A percentile compares a stretch with the other conserved stretches of the same genome.
Evolutionary conservation across 2,329 filamentous ascomycete species (phyloP).

Genomic region (Hymenoscyphus albidus): DNA sequence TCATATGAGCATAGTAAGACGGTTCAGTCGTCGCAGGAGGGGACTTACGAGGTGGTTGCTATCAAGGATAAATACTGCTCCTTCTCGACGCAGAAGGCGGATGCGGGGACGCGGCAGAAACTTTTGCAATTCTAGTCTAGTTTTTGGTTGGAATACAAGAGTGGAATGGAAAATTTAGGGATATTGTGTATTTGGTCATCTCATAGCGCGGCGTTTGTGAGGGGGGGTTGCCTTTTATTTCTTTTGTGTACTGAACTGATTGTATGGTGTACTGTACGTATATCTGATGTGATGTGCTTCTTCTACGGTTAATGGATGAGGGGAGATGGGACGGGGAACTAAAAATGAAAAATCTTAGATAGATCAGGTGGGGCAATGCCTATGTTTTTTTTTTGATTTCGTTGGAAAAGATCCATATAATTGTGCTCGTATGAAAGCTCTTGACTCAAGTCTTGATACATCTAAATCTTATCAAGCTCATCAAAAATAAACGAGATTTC

Average conservation of each 20-base stretch:
- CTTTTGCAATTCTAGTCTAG: constrained; percentile 27
- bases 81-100: constrained; percentile 68
- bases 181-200: constrained; percentile 5
- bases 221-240: constrained; percentile 1
- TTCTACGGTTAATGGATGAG: neutral
- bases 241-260: constrained; percentile 6
- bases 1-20: constrained; percentile 78
- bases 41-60: constrained; percentile 93
- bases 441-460: too few relatives aligned
- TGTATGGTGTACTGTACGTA: neutral
- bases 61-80: constrained; percentile 93
- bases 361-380: too few relatives aligned
- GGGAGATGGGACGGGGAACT: neutral
- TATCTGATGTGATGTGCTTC: neutral
- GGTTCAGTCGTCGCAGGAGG: constrained; percentile 84
- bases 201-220: constrained; percentile 35
- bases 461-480: too few relatives aligned
- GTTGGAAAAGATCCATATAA: too few relatives aligned
- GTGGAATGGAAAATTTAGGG: constrained; percentile 14
- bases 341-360: neutral
- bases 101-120: constrained; percentile 43
- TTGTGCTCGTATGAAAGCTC: too few relatives aligned
- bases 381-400: too few relatives aligned
- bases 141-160: neutral
- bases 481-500: too few relatives aligned